Base-by-base conservation (phyloP, 768 basidiomycete species). In the Lyophyllum semitale region DNA sequence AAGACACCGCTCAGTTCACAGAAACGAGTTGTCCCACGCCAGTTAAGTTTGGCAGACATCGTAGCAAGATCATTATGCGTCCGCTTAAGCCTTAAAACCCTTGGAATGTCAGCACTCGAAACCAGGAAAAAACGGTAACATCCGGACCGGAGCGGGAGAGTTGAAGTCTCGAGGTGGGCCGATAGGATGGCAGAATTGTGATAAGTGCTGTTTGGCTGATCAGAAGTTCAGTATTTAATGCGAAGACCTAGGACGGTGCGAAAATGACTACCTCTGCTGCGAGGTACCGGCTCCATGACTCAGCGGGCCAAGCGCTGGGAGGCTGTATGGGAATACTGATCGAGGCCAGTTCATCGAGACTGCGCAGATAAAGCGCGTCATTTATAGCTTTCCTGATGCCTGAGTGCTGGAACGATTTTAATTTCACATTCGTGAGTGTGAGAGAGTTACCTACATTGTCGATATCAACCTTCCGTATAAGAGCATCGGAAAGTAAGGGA, bases 151-250 rank as follows among this genome's bases (percentile, higher is more conserved):
- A 84, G 63, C 2, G 85, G 83, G 26, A 87, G 70, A 3, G 87
- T 88, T 32, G 72, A 73, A 20, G 75, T 80, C 57, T 88, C 85
- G 12, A 88, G 68, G 56, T 84, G 78, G 32, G 83, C 66, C 1
- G 87, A 82, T 17, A 88, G 65, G 42, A 88, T 66, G 12, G 85
- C 84, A 12, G 86, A 85, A 22, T 72, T 72, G 42, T 81, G 78
- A 66, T 84, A 86, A 4, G 68, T 49, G 45, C 68, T 71, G 29
- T 67, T 59, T 18, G 53, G 51, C 76, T 79, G 58, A 48, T 37
- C 25, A 13, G 18, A 17, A 25, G 4, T 15, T 40, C 27, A 1
- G 30, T 22, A 7, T 20, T 26, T n/a, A 18, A 18, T 38, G 37
- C n/a, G 5, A 15, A 18, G 18, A 38, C 32, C 30, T 20, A 35